These are phyloP conservation scores for Trichoderma sp. DNA, from an alignment of 2,329 filamentous ascomycete genomes.

Conservation along the genomic window DNA sequence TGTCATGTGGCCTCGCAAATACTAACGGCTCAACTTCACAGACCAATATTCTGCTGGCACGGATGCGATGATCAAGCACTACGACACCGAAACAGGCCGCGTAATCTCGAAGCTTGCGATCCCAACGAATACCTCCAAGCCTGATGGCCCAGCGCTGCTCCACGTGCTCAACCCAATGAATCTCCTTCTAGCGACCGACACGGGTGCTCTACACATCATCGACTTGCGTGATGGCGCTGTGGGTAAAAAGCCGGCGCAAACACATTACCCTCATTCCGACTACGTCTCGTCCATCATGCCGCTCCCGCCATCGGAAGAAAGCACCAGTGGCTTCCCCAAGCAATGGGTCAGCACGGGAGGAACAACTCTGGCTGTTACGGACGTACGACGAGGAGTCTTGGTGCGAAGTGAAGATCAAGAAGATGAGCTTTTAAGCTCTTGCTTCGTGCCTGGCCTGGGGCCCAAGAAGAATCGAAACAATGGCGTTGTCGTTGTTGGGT, in stretches of 20 bases:
- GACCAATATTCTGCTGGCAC: conserved; percentile 66
- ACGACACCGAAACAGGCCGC: conserved; percentile 59
- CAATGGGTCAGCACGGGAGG: conserved; percentile 95
- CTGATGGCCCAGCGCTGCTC: conserved; percentile 78
- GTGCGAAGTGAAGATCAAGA: conserved; percentile 93
- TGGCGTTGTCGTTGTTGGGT: conserved; percentile 75
- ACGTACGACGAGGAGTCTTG: conserved; percentile 81
- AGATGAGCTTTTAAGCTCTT: conserved; percentile 82
- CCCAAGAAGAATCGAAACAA: conserved; percentile 66
- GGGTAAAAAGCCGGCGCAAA: conserved; percentile 68
- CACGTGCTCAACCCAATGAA: conserved; percentile 85
- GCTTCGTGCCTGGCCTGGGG: conserved; percentile 75
- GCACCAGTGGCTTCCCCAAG: conserved; percentile 86
- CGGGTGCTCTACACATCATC: conserved; percentile 82
- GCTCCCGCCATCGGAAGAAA: conserved; percentile 75
- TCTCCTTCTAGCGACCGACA: conserved; percentile 87
- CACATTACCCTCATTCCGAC: conserved; percentile 85
- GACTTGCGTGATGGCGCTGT: conserved; percentile 71
- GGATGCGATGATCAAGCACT: conserved; percentile 59
- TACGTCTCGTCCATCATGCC: conserved; percentile 88
- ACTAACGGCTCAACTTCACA: conserved; percentile 35
- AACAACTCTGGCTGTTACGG: conserved; percentile 86
- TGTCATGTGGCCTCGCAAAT: not conserved
- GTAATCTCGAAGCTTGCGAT: conserved; percentile 83
- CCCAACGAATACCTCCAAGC: conserved; percentile 55